Conservation (phyloP, 345 rosid genomes). For the Pugionium dolabratum region DNA sequence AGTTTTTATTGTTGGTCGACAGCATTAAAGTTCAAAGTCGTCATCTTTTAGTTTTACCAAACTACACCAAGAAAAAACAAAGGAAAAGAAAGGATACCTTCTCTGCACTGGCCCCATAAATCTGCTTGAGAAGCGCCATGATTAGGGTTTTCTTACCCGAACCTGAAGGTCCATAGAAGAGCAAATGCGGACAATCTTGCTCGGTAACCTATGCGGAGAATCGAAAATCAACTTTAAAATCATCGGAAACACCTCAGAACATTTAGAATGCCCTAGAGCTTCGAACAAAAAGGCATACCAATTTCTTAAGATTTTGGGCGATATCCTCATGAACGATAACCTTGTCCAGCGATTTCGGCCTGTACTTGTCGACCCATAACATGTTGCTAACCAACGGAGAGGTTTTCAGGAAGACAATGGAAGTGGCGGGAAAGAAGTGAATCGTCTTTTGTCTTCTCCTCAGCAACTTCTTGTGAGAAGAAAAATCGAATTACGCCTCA, state of each 20-base stretch:
- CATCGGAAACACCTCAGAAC: neutral
- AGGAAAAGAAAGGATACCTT: constrained; percentile 49
- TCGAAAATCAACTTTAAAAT: neutral
- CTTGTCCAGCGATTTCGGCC: constrained; percentile 88
- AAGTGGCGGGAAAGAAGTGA: constrained; percentile 40
- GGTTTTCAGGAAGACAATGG: neutral
- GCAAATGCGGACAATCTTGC: constrained; percentile 96
- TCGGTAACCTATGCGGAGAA: constrained; percentile 59
- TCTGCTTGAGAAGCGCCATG: constrained; percentile 83
- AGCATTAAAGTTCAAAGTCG: constrained; percentile 14
- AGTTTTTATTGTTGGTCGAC: neutral
- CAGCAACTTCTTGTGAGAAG: no score
- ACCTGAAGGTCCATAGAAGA: constrained; percentile 95
- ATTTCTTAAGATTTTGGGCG: constrained; percentile 83
- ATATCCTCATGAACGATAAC: constrained; percentile 74
- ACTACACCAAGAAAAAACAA: neutral
- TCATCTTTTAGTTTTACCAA: neutral
- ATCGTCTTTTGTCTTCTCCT: constrained; percentile 27
- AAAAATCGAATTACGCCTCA: no score
- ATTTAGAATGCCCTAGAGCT: neutral
- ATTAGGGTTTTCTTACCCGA: constrained; percentile 99
- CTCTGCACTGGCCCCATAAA: constrained; percentile 85
- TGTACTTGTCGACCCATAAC: constrained; percentile 99
- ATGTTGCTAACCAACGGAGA: constrained; percentile 39
- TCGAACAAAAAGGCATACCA: constrained; percentile 50